These are phyloP conservation scores for Aspergillus phoenicis DNA, from an alignment of 2,329 filamentous ascomycete genomes.

Conservation along the genomic window DNA sequence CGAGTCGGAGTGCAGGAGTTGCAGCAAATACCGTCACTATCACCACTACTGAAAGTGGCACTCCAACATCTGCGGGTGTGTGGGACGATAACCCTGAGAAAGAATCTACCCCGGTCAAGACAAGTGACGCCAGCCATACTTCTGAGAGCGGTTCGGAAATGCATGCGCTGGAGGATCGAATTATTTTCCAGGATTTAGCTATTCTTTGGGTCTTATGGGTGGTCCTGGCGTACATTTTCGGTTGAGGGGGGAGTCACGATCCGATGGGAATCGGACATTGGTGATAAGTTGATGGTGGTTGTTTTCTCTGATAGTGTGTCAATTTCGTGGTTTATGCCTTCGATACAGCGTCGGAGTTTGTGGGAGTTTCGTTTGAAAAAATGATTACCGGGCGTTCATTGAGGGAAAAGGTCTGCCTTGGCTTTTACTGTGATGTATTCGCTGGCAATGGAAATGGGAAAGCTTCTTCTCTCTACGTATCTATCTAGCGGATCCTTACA, in stretches of 20 bases:
- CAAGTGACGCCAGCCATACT: not conserved
- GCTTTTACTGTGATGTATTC: not conserved
- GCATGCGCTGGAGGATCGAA: no score
- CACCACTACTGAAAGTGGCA: not conserved
- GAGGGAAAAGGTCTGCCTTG: no score
- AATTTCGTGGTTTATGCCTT: no score
- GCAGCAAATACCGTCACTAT: not conserved
- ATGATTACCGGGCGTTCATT: not conserved
- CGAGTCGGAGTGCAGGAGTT: not conserved
- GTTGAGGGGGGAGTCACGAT: no score
- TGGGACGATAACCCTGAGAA: not conserved
- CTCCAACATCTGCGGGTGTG: not conserved
- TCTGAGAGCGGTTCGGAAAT: no score
- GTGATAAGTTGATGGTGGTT: not conserved
- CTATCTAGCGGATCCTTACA: conserved; percentile 11
- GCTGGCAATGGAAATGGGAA: not conserved
- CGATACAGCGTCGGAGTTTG: not conserved
- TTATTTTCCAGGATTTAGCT: no score
- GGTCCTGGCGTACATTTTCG: no score
- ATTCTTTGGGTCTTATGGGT: no score
- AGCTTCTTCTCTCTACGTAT: not conserved
- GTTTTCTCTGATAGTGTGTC: not conserved
- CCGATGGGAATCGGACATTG: no score
- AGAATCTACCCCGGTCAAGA: not conserved
- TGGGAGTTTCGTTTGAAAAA: not conserved